Conservation (phyloP, 148 eudicot species). For the Persicaria tinctoria region DNA sequence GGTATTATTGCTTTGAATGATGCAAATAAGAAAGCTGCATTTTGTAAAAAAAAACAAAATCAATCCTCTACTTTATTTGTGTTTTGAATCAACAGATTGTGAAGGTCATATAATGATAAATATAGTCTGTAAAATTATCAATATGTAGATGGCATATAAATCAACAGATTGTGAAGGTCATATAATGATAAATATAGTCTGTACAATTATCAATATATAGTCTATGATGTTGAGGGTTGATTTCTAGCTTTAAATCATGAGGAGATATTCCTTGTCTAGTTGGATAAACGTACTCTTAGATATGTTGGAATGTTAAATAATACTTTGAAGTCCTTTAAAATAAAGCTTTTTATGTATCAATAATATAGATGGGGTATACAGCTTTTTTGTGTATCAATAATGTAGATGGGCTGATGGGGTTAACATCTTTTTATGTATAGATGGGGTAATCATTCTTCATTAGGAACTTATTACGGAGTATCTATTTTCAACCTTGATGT, state of each 20-base stretch:
- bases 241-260: too few relatives aligned
- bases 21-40: conserved; percentile 1
- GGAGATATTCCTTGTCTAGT: too few relatives aligned
- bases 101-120: not conserved
- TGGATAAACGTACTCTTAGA: too few relatives aligned
- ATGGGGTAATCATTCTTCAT: not conserved
- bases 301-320: too few relatives aligned
- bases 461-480: not conserved
- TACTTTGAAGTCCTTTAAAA: not conserved
- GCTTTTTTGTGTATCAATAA: too few relatives aligned
- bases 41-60: not conserved
- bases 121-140: not conserved
- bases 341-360: not conserved
- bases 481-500: not conserved
- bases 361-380: not conserved
- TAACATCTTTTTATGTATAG: too few relatives aligned
- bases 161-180: not conserved
- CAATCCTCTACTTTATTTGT: not conserved
- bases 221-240: too few relatives aligned
- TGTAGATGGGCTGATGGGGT: not conserved
- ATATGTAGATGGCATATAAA: not conserved
- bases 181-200: not conserved
- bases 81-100: not conserved
- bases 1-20: conserved; percentile 27
- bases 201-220: not conserved